Percentiles rank a stretch among this genome's conserved stretches.
Conservation (phyloP, 2,329 filamentous ascomycete species). For the Ustilaginoidea virens region DNA sequence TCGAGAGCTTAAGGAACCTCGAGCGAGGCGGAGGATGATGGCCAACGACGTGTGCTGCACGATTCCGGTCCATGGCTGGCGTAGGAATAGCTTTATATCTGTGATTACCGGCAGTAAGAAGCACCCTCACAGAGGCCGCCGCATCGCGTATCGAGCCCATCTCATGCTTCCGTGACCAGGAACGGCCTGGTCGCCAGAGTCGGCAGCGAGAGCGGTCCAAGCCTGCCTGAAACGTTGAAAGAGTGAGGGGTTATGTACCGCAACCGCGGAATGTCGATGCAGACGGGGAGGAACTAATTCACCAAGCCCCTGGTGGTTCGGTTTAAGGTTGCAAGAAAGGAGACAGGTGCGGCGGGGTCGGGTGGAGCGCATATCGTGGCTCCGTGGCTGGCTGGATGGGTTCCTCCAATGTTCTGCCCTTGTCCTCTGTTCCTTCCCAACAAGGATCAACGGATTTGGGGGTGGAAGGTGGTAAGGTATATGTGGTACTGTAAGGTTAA, state of each 20-base stretch:
- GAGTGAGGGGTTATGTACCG: not conserved
- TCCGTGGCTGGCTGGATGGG: no score
- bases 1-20: conserved; percentile 7
- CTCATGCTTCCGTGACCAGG: not conserved
- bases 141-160: conserved; percentile 5
- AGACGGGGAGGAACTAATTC: not conserved
- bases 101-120: conserved; percentile 10
- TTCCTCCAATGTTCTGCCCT: no score
- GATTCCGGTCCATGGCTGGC: conserved; percentile 2
- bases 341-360: no score
- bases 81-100: conserved; percentile 15
- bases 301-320: not conserved
- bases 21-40: conserved; percentile 2
- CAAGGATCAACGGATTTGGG: no score
- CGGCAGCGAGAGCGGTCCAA: not conserved
- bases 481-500: no score
- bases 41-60: not conserved
- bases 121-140: conserved; percentile 6
- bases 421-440: no score
- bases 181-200: no score
- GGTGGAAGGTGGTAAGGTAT: no score
- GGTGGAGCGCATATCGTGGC: no score
- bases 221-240: not conserved
- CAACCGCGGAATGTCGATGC: not conserved
- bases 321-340: no score